Percentiles rank a stretch among this genome's conserved stretches.
phyloP scores from a whole-genome alignment of 2,329 filamentous ascomycete genomes.

The Arachnomyces sp. region DNA sequence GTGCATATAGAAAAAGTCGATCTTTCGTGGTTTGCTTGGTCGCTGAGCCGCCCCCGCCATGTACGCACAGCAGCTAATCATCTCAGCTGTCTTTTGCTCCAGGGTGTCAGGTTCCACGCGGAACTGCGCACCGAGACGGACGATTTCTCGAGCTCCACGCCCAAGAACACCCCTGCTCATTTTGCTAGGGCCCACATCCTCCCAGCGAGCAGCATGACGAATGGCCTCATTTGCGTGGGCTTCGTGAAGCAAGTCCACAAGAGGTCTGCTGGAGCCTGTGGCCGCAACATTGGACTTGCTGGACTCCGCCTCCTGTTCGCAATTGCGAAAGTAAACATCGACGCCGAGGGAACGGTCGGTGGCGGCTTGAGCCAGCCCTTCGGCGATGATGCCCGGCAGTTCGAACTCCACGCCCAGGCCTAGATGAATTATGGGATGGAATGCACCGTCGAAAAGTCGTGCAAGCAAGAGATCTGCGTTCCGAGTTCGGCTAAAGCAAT shows the following conservation, averaged over 20 bases:
- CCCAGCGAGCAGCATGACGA: no score
- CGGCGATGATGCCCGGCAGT: conserved; percentile 68
- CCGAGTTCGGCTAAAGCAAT: conserved; percentile 55
- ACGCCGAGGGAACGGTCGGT: conserved; percentile 15
- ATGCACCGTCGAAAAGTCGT: conserved; percentile 51
- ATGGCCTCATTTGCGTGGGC: no score
- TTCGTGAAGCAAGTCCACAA: no score
- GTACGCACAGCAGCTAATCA: conserved; percentile 4
- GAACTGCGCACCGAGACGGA: conserved; percentile 1
- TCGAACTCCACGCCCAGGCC: conserved; percentile 72
- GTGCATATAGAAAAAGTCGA: conserved; percentile 18
- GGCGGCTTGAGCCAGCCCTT: conserved; percentile 66
- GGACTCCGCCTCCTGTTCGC: no score
- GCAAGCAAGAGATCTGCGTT: conserved; percentile 57
- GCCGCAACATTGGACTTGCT: no score
- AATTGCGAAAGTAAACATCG: no score
- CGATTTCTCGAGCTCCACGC: conserved; percentile 1
- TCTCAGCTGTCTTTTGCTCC: conserved; percentile 4
- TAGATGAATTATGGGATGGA: conserved; percentile 75
- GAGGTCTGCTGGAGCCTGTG: no score
- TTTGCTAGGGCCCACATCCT: no score
- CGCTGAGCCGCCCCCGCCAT: conserved; percentile 3
- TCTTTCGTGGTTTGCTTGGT: background rate
- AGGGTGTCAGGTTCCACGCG: conserved; percentile 1
- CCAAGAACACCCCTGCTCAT: background rate